A percentile compares a stretch with the other conserved stretches of the same genome.
Evolutionary conservation across 129 eudicot genomes (phyloP).

Genomic region (Erigeron canadensis): DNA sequence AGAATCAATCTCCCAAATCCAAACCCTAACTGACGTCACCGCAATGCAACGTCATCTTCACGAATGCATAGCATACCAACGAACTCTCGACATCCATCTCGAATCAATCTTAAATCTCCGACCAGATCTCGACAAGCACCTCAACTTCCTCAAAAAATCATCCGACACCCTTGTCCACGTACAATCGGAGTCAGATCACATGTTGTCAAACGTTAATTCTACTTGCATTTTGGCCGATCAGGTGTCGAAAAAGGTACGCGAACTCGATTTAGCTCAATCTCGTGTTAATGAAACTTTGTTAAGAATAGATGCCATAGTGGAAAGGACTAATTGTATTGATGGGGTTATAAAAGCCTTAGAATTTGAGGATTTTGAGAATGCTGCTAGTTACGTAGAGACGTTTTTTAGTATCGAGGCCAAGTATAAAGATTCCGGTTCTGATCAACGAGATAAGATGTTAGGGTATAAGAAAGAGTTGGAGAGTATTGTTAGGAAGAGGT

Average conservation of each 20-base stretch:
- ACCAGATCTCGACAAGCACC: too few species aligned
- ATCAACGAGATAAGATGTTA: slow-evolving; percentile 65
- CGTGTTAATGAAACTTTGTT: slow-evolving; percentile 64
- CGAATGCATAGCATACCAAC: slow-evolving; percentile 79
- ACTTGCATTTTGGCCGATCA: slow-evolving; percentile 76
- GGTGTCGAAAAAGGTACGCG: slow-evolving; percentile 74
- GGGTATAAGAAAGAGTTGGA: slow-evolving; percentile 62
- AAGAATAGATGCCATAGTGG: slow-evolving; percentile 70
- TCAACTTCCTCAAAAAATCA: too few species aligned
- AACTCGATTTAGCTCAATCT: slow-evolving; percentile 79
- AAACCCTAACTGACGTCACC: background rate
- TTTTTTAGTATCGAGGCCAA: slow-evolving; percentile 59
- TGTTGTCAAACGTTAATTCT: slow-evolving; percentile 69
- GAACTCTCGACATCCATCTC: too few species aligned
- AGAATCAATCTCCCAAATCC: slow-evolving; percentile 52
- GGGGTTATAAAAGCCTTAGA: slow-evolving; percentile 58
- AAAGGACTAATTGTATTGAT: slow-evolving; percentile 60
- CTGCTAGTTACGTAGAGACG: slow-evolving; percentile 50
- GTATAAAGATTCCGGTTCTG: slow-evolving; percentile 52
- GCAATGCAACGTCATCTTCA: slow-evolving; percentile 37
- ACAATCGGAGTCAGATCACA: slow-evolving; percentile 52
- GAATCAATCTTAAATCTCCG: too few species aligned
- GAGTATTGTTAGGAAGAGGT: slow-evolving; percentile 42
- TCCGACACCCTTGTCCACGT: slow-evolving; percentile 62
- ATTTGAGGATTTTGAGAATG: slow-evolving; percentile 61